Evolutionary conservation across 495 filamentous ascomycete genomes (phyloP), one percentile per base, ranked within the genome.

Genomic region (Tricharina praecox): DNA sequence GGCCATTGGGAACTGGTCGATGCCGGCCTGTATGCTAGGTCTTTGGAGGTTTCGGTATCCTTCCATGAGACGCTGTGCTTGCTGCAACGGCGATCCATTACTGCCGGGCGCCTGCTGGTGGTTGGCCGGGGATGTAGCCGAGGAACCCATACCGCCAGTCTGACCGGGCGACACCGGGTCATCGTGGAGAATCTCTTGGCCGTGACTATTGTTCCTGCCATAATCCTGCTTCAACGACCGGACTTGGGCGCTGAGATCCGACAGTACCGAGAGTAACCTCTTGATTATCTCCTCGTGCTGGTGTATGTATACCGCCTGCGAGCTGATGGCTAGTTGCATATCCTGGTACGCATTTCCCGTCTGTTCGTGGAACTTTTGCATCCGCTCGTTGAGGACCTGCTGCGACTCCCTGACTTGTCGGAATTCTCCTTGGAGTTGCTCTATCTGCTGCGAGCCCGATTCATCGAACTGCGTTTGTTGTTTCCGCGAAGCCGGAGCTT

Each of bases 401-500:
- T 96, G 76, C 59, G 93, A 85, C 54, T 93, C 85, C 57, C 92
- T 84, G 15, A 92, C 26, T 18, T 24, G 20, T 18, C 40, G 40
- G 23, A 21, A 46, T n/a, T 28, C 30, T 19, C 35, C 43, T 10
- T 20, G 18, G 26, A 46, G 20, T 20, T 46, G 43, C 23, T 93
- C 81, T 53, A 96, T 84, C 62, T 96, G 90, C 62, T 90, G 85
- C 3, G 79, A 74, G 0, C 85, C 81, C 28, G 79, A 78, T 2
- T 80, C 69, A 30, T 95, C 90, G 4, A 90, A 85, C 53, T 71
- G 67, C 24, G 47, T 64, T 58, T 45, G 75, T 67, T 32, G 78
- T 65, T 95, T 96, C 50, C 90, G 73, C 11, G 88, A 82, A 1
- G 87, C 86, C 2, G 90, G 90, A 3, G 92, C 92, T 65, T 97